Evolutionary conservation across 768 basidiomycete species (phyloP).

Genomic region (Pisolithus tinctorius): DNA sequence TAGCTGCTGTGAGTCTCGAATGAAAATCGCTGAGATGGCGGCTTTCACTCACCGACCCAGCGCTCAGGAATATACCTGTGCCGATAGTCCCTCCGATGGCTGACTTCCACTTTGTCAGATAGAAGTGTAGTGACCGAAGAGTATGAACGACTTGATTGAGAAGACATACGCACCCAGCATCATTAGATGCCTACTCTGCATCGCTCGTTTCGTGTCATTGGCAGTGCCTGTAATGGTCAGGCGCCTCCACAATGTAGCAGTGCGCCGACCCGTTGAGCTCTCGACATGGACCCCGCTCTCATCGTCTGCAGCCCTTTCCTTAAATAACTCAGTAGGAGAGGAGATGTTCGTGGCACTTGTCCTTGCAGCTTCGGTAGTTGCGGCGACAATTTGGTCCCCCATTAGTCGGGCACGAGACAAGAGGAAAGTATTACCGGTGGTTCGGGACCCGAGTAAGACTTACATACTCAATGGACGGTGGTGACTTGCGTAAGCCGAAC

Average conservation of each 20-base stretch:
- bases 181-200: constrained; percentile 36
- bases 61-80: constrained; percentile 57
- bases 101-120: constrained; percentile 8
- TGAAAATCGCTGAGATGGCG: not conserved
- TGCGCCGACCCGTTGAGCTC: not conserved
- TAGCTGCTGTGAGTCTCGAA: not conserved
- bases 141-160: not conserved
- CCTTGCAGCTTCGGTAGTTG: too few relatives aligned
- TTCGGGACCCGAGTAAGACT: too few relatives aligned
- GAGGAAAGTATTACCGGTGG: too few relatives aligned
- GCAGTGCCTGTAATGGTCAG: constrained; percentile 7
- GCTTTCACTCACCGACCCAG: constrained; percentile 37
- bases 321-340: too few relatives aligned
- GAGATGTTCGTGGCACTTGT: too few relatives aligned
- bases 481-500: too few relatives aligned
- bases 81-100: constrained; percentile 54
- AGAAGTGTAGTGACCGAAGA: not conserved
- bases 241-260: not conserved
- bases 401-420: too few relatives aligned
- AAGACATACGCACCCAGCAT: constrained; percentile 31
- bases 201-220: constrained; percentile 31
- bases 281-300: not conserved
- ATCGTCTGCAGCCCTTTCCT: not conserved
- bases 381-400: too few relatives aligned
- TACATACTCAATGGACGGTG: too few relatives aligned